These are phyloP conservation scores for Apiotrichum sp. DNA, from an alignment of 1,284 basidiomycete genomes.

Conservation along the genomic window DNA sequence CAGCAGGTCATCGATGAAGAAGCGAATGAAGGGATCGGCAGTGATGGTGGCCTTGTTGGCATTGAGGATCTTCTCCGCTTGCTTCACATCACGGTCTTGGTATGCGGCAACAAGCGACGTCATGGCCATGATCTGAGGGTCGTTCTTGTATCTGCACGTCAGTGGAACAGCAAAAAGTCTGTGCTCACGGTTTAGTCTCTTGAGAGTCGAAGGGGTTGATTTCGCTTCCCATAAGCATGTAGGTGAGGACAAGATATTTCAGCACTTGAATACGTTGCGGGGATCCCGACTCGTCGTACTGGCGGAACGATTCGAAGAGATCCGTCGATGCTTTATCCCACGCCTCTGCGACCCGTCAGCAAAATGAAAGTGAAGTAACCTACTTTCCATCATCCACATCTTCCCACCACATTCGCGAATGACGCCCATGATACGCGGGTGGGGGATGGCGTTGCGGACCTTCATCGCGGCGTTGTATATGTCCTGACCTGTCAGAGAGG, in stretches of 20 bases:
- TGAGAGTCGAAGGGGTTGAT: constrained; percentile 99
- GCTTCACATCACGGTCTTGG: constrained; percentile 89
- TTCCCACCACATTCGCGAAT: constrained; percentile 99
- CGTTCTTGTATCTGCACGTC: constrained; percentile 77
- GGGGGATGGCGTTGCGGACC: constrained; percentile 93
- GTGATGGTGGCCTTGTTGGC: constrained; percentile 93
- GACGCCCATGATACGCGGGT: constrained; percentile 96
- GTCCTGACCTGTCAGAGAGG: constrained; percentile 54
- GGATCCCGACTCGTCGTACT: constrained; percentile 97
- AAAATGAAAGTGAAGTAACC: too few species aligned
- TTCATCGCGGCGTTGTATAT: constrained; percentile 92
- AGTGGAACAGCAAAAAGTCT: constrained; percentile 1
- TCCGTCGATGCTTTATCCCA: constrained; percentile 96
- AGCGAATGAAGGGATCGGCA: constrained; percentile 86
- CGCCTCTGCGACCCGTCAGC: constrained; percentile 57
- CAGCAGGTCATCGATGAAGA: constrained; percentile 91
- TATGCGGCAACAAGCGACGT: constrained; percentile 94
- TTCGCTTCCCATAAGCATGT: constrained; percentile 97
- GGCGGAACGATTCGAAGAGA: constrained; percentile 97
- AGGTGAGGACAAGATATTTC: constrained; percentile 95
- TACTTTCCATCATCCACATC: constrained; percentile 99
- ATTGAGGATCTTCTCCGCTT: constrained; percentile 87
- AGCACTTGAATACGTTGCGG: constrained; percentile 94
- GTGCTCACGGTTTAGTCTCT: constrained; percentile 86
- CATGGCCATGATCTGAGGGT: constrained; percentile 96